Evolutionary conservation across 2,329 filamentous ascomycete genomes (phyloP).

Genomic region (Seiridium unicorne): DNA sequence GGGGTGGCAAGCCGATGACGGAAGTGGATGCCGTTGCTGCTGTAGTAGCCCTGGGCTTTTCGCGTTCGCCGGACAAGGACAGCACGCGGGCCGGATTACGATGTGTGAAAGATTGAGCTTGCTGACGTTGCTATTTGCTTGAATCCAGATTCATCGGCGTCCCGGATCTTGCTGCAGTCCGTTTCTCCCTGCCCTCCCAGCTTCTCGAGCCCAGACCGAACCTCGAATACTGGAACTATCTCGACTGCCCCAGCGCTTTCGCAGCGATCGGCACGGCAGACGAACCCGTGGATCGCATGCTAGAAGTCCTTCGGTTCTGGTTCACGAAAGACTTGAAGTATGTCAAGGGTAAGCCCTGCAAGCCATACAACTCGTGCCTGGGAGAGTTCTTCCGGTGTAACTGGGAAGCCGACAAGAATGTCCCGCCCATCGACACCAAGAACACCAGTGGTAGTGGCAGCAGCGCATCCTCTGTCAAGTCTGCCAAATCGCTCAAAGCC

Average conservation of each 20-base stretch:
- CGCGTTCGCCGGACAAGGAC: not conserved
- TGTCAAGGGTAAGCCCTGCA: conserved; percentile 96
- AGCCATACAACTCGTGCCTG: conserved; percentile 95
- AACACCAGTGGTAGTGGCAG: conserved; percentile 34
- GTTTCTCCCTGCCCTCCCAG: conserved; percentile 94
- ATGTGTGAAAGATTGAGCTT: too few species aligned
- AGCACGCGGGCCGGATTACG: too few species aligned
- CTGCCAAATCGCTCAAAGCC: conserved; percentile 41
- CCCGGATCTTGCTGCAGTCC: conserved; percentile 88
- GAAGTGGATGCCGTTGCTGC: conserved; percentile 1
- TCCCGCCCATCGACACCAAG: conserved; percentile 60
- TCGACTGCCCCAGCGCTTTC: conserved; percentile 93
- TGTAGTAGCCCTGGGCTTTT: not conserved
- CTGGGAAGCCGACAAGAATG: conserved; percentile 85
- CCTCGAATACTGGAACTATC: conserved; percentile 98
- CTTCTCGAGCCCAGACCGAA: conserved; percentile 95
- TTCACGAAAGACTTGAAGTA: conserved; percentile 99
- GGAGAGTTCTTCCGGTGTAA: conserved; percentile 99
- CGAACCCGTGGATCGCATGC: conserved; percentile 87
- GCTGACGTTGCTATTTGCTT: not conserved
- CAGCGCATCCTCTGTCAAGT: conserved; percentile 48
- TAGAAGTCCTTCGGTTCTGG: conserved; percentile 94
- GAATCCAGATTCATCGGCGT: conserved; percentile 84
- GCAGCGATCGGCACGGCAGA: conserved; percentile 81
- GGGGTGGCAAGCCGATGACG: conserved; percentile 11